These are phyloP conservation scores for Solanum dulcamara DNA, from an alignment of 257 asterid genomes.

Conservation along the genomic window DNA sequence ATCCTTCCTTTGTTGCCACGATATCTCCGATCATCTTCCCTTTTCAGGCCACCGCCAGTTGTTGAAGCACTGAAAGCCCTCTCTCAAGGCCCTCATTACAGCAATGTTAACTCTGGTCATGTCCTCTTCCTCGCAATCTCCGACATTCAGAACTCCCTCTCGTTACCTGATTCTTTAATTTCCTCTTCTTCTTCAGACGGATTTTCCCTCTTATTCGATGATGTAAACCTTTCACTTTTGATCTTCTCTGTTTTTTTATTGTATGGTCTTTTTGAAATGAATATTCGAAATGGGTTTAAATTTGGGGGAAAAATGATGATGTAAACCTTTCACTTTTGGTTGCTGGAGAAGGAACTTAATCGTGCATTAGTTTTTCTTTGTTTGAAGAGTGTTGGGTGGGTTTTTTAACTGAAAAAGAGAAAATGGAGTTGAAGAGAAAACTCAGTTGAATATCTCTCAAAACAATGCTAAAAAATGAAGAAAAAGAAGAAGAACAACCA, in stretches of 20 bases:
- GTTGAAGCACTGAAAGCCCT: slow-evolving; percentile 65
- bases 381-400: too few species aligned
- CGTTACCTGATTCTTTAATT: slow-evolving; percentile 15
- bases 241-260: neutral
- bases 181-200: slow-evolving; percentile 45
- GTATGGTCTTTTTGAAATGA: neutral
- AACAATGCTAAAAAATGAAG: too few species aligned
- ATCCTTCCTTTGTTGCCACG: slow-evolving; percentile 53
- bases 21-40: slow-evolving; percentile 39
- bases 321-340: too few species aligned
- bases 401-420: too few species aligned
- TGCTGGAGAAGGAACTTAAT: too few species aligned
- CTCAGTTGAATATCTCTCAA: too few species aligned
- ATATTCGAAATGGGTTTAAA: neutral
- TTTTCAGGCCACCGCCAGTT: slow-evolving; percentile 58
- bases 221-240: slow-evolving; percentile 19
- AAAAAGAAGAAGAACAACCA: too few species aligned
- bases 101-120: slow-evolving; percentile 65
- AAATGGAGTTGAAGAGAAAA: too few species aligned
- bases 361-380: too few species aligned
- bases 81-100: slow-evolving; percentile 53
- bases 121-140: slow-evolving; percentile 50
- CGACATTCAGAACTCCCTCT: slow-evolving; percentile 49
- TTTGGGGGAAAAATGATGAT: too few species aligned
- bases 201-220: slow-evolving; percentile 62